A percentile compares a stretch with the other conserved stretches of the same genome.
phyloP scores from a whole-genome alignment of 345 rosid species.

The Bruguiera sexangula region DNA sequence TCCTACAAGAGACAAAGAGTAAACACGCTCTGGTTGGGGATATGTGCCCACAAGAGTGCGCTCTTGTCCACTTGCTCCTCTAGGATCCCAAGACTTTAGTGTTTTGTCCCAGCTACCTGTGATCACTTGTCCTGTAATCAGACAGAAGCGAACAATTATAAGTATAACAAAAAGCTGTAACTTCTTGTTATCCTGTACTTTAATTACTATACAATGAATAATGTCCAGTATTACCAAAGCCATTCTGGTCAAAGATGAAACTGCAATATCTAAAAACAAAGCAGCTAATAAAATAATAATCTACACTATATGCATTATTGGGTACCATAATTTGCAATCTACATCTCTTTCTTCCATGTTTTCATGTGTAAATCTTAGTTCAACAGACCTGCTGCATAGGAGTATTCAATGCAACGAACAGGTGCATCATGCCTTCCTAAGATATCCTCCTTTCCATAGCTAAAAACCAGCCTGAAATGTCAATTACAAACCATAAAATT shows the following conservation, averaged over 20 bases:
- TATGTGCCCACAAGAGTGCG: slow-evolving; percentile 81
- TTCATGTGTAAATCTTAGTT: not conserved
- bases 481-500: slow-evolving; percentile 15
- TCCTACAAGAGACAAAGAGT: slow-evolving; percentile 88
- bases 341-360: too few species aligned
- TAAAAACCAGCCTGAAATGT: slow-evolving; percentile 75
- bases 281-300: not conserved
- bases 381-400: slow-evolving; percentile 84
- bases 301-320: too few species aligned
- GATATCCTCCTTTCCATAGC: slow-evolving; percentile 71
- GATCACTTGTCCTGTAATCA: slow-evolving; percentile 75
- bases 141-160: slow-evolving; percentile 7
- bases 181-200: not conserved
- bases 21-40: slow-evolving; percentile 89
- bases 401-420: slow-evolving; percentile 87
- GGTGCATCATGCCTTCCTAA: slow-evolving; percentile 88
- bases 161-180: not conserved
- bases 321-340: too few species aligned
- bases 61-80: slow-evolving; percentile 91
- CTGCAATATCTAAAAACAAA: not conserved
- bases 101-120: slow-evolving; percentile 98
- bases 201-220: not conserved
- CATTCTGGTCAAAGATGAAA: not conserved
- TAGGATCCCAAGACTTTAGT: slow-evolving; percentile 93
- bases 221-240: not conserved